Conservation (phyloP, 352 stramenopile species). For the Globisporangium paddicum region DNA sequence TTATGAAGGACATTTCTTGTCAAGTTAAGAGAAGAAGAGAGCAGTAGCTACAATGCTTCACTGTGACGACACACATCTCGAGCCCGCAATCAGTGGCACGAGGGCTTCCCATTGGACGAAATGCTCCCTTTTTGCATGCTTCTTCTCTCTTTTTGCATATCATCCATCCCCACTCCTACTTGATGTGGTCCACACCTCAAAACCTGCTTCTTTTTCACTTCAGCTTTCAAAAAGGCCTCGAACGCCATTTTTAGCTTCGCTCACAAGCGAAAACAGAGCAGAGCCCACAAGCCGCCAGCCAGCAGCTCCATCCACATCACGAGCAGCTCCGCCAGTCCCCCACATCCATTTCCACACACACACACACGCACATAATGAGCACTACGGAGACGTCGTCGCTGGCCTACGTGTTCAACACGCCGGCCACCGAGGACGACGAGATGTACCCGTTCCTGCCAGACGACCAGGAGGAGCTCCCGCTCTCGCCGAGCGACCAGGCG, state of each 20-base stretch:
- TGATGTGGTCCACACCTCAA: not conserved
- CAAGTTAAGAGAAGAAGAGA: too few species aligned
- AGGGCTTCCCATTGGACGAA: not conserved
- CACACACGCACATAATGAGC: slow-evolving; percentile 4
- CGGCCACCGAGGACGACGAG: slow-evolving; percentile 35
- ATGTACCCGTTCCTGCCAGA: slow-evolving; percentile 55
- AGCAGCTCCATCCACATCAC: not conserved
- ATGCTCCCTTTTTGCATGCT: slow-evolving; percentile 2
- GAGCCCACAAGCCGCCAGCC: not conserved
- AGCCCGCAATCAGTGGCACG: not conserved
- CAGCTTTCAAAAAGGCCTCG: not conserved
- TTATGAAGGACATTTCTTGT: too few species aligned
- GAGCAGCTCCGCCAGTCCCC: not conserved
- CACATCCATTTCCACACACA: not conserved
- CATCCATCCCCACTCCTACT: not conserved
- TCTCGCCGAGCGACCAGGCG: slow-evolving; percentile 44
- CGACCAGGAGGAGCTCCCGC: slow-evolving; percentile 19
- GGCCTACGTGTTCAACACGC: slow-evolving; percentile 46
- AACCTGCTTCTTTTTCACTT: not conserved
- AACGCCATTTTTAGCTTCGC: not conserved
- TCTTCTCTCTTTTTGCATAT: not conserved
- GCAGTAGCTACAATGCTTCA: too few species aligned
- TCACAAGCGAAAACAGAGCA: not conserved
- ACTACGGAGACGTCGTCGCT: slow-evolving; percentile 19
- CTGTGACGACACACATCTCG: slow-evolving; percentile 1